Evolutionary conservation across 163 green algal species (phyloP).

Genomic region (Chlorella variabilis): DNA sequence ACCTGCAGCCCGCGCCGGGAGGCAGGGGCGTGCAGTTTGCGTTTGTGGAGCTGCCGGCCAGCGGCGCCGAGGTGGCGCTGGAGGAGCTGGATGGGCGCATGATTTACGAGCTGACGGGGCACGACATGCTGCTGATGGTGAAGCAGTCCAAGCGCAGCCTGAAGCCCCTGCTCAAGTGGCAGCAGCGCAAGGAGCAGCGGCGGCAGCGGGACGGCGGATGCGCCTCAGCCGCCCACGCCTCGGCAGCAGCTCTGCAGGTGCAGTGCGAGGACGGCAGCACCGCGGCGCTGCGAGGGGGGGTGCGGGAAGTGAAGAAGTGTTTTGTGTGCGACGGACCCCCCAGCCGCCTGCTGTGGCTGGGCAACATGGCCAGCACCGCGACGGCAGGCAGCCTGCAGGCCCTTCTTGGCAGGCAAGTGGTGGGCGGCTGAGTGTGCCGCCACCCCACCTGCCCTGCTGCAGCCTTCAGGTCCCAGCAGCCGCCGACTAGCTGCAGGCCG

Average conservation of each 20-base stretch:
- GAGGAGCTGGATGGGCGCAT: slow-evolving; percentile 17
- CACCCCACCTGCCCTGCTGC: neutral
- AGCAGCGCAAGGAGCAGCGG: slow-evolving; percentile 3
- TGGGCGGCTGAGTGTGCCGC: neutral
- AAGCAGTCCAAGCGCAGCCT: slow-evolving; percentile 23
- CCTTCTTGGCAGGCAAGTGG: slow-evolving; percentile 1
- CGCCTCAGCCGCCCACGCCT: too few relatives aligned
- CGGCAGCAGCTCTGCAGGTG: neutral
- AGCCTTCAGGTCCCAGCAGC: too few relatives aligned
- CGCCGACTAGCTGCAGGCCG: too few relatives aligned
- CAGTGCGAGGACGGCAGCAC: neutral
- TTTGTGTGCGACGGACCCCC: slow-evolving; percentile 13
- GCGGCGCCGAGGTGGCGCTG: slow-evolving; percentile 2
- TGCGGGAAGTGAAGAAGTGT: neutral
- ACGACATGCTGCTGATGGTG: neutral
- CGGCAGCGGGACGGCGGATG: too few relatives aligned
- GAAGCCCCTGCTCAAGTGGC: neutral
- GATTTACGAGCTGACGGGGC: slow-evolving; percentile 19
- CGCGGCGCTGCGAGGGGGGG: neutral
- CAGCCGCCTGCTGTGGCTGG: slow-evolving; percentile 24
- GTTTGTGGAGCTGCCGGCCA: slow-evolving; percentile 14
- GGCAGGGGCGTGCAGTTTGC: neutral
- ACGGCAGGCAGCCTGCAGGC: neutral
- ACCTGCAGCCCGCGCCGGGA: neutral
- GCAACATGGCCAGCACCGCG: neutral